Conservation (phyloP, 2,329 filamentous ascomycete genomes). For the Calonectria hawksworthii region DNA sequence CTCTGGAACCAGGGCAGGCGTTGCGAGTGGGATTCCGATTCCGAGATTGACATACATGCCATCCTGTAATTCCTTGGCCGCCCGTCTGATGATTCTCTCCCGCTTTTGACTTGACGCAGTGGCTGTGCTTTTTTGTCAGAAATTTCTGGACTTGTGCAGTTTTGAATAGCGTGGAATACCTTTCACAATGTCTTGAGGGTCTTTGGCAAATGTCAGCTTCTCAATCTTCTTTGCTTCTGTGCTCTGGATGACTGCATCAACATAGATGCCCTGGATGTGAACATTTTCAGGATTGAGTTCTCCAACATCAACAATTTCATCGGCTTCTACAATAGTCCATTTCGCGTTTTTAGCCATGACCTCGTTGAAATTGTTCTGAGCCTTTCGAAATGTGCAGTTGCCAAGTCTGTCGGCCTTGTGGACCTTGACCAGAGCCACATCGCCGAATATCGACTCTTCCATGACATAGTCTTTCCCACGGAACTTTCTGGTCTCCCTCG, state of each 20-base stretch:
- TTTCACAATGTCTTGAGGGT: not conserved
- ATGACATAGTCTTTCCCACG: not conserved
- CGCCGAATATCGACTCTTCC: not conserved
- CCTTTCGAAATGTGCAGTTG: not conserved
- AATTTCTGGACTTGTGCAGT: not conserved
- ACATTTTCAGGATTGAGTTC: not conserved
- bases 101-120: not conserved
- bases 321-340: not conserved
- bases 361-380: not conserved
- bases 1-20: not conserved
- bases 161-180: not conserved
- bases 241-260: not conserved
- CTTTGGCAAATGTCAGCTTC: not conserved
- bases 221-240: not conserved
- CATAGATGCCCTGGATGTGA: not conserved
- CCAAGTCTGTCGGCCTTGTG: slow-evolving; percentile 3
- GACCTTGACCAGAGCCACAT: not conserved
- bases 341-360: not conserved
- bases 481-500: not conserved
- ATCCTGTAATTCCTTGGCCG: not conserved
- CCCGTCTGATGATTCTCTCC: not conserved
- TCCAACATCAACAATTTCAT: not conserved
- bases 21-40: not conserved
- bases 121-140: not conserved
- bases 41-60: slow-evolving; percentile 1